Base-by-base conservation (phyloP, 2,329 filamentous ascomycete genomes). In the Trichoderma oligosporum region DNA sequence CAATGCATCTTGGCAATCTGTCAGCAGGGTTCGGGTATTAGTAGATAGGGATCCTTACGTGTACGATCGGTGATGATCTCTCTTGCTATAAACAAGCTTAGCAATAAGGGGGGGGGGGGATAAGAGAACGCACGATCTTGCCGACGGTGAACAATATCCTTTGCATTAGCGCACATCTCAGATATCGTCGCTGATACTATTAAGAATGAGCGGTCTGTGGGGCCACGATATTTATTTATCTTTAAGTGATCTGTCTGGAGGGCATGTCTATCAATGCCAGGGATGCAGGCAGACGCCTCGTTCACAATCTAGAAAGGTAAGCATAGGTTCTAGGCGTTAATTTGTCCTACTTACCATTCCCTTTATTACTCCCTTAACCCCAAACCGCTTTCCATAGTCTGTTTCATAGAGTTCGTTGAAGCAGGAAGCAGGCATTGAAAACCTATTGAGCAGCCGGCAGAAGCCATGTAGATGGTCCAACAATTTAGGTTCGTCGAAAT, bases 321-420 rank as follows among this genome's bases (percentile, higher is more conserved):
- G 47, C 14, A 31, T 25, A 22, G 14, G 24, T 16, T 49, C 14
- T 25, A 14, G 14, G 27, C 7, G 22, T 25, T 16, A 18, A 54
- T 2, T 9, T 39, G n/a, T n/a, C n/a, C n/a, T n/a, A n/a, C n/a
- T n/a, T n/a, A n/a, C n/a, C n/a, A n/a, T 56, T 22, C 59, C 59
- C 35, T 44, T 47, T 4, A 51, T 5, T n/a, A 57, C 6, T 36
- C 51, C 47, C 6, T 35, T 36, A n/a, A 60, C 27, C 24, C 56
- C 45, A 20, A 48, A 49, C n/a, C 58, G 36, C 44, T 27, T 36
- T n/a, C 35, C 35, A 31, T 63, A 65, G 36, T 63, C 60, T 3
- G 63, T 58, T 27, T 62, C 57, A 36, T 58, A 58, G 4, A 57
- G 46, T 35, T 65, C 62, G 24, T 54, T 61, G 36, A 63, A 65